A percentile compares a stretch with the other conserved stretches of the same genome.
These are phyloP conservation scores for Gossypium mustelinum DNA, from an alignment of 345 rosid species.

Conservation along the genomic window DNA sequence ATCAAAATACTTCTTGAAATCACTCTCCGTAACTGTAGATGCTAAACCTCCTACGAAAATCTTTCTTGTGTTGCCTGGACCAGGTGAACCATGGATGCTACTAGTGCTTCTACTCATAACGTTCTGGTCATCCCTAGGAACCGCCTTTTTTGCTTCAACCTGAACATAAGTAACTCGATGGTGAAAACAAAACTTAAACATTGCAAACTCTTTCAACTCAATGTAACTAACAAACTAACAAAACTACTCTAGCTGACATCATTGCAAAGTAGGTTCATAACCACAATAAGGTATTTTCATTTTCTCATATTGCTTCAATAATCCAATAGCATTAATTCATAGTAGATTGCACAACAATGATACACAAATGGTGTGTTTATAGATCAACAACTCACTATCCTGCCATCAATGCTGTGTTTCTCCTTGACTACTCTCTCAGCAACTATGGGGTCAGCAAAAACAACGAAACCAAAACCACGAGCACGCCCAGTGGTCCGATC, in stretches of 20 bases:
- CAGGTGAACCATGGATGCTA: conserved; percentile 7
- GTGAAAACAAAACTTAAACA: background rate
- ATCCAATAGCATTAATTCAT: background rate
- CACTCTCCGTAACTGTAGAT: background rate
- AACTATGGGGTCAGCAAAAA: background rate
- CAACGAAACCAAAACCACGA: conserved; percentile 5
- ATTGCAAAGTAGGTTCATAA: background rate
- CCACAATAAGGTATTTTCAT: background rate
- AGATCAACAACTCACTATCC: background rate
- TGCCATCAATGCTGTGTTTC: conserved; percentile 1
- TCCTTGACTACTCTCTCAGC: background rate
- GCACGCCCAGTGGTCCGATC: background rate
- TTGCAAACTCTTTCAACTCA: background rate
- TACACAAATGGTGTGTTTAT: background rate
- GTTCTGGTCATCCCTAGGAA: conserved; percentile 8
- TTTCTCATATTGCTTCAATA: background rate
- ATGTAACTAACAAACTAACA: background rate
- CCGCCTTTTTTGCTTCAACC: conserved; percentile 4
- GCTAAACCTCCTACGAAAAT: conserved; percentile 3
- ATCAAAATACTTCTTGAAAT: conserved; percentile 2
- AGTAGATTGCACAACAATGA: background rate
- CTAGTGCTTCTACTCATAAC: background rate
- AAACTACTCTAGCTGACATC: background rate
- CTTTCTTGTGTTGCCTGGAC: background rate
- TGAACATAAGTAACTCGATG: background rate